Evolutionary conservation across 2,329 filamentous ascomycete genomes (phyloP).

Genomic region (Stagonosporopsis chrysanthemi): DNA sequence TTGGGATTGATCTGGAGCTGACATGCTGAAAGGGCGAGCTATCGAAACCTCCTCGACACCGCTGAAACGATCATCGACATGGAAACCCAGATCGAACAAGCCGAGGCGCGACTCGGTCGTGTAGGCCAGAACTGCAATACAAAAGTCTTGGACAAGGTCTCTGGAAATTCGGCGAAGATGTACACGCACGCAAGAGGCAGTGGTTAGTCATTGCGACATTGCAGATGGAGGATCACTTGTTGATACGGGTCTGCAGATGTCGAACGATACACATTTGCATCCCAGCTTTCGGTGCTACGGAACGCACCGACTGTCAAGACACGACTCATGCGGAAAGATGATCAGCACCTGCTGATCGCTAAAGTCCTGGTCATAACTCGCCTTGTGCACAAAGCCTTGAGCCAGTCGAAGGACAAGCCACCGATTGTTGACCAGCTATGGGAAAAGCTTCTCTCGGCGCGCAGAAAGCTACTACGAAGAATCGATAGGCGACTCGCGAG

Average conservation of each 20-base stretch:
- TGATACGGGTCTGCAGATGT: conserved; percentile 45
- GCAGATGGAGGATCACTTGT: conserved; percentile 21
- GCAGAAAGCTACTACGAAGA: conserved; percentile 69
- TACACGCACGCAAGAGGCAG: conserved; percentile 52
- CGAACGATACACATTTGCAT: conserved; percentile 58
- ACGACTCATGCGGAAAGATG: conserved; percentile 60
- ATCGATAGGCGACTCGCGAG: conserved; percentile 63
- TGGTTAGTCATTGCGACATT: conserved; percentile 41
- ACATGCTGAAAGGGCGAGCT: conserved; percentile 63
- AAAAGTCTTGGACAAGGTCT: conserved; percentile 71
- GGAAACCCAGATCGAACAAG: conserved; percentile 76
- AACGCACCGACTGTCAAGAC: conserved; percentile 62
- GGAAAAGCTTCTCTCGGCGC: conserved; percentile 68
- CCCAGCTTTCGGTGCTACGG: conserved; percentile 66
- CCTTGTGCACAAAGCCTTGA: conserved; percentile 76
- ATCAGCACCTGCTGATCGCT: conserved; percentile 64
- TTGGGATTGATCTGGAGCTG: neutral
- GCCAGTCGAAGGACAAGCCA: conserved; percentile 57
- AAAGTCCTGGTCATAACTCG: conserved; percentile 76
- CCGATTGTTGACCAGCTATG: conserved; percentile 68
- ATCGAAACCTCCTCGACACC: conserved; percentile 88
- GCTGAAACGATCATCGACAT: conserved; percentile 94
- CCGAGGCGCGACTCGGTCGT: conserved; percentile 73
- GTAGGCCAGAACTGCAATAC: conserved; percentile 83
- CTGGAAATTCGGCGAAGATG: conserved; percentile 62